Conservation (phyloP, 768 basidiomycete species). For the Hirschioporus abietinus region DNA sequence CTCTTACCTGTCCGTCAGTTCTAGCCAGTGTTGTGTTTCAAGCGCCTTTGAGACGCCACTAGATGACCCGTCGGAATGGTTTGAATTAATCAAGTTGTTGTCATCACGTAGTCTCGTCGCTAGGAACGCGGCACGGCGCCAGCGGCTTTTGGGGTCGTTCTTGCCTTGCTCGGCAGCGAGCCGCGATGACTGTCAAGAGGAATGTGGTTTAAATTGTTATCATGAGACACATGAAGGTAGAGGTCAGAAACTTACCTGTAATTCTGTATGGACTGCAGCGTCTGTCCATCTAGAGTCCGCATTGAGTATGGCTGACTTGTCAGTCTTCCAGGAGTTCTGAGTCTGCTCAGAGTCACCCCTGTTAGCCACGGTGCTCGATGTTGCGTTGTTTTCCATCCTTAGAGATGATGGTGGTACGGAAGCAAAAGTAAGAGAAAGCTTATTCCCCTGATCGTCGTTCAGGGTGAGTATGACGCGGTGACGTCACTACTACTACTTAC, state of each 20-base stretch:
- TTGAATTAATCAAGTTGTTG: slow-evolving; percentile 30
- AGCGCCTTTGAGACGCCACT: slow-evolving; percentile 34
- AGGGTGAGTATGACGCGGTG: not conserved
- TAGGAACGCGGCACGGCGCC: slow-evolving; percentile 42
- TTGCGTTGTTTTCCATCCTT: too few species aligned
- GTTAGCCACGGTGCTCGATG: not conserved
- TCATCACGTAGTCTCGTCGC: slow-evolving; percentile 38
- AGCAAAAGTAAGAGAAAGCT: not conserved
- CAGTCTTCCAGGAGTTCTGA: slow-evolving; percentile 35
- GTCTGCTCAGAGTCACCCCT: slow-evolving; percentile 18
- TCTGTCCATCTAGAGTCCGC: slow-evolving; percentile 26
- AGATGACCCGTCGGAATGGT: slow-evolving; percentile 24
- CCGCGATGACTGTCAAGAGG: slow-evolving; percentile 31
- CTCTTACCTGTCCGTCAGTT: slow-evolving; percentile 52
- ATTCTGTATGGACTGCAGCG: slow-evolving; percentile 30
- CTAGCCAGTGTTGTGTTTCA: slow-evolving; percentile 62
- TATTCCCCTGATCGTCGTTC: not conserved
- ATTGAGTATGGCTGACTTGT: slow-evolving; percentile 16
- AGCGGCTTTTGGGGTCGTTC: slow-evolving; percentile 41
- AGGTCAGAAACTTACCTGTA: slow-evolving; percentile 26
- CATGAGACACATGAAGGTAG: not conserved
- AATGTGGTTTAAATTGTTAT: not conserved
- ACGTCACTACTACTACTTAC: not conserved
- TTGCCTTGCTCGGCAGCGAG: slow-evolving; percentile 37
- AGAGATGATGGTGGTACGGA: not conserved